A percentile compares a stretch with the other conserved stretches of the same genome.
These are phyloP conservation scores for Glonium stellatum DNA, from an alignment of 495 filamentous ascomycete species.

Conservation along the genomic window DNA sequence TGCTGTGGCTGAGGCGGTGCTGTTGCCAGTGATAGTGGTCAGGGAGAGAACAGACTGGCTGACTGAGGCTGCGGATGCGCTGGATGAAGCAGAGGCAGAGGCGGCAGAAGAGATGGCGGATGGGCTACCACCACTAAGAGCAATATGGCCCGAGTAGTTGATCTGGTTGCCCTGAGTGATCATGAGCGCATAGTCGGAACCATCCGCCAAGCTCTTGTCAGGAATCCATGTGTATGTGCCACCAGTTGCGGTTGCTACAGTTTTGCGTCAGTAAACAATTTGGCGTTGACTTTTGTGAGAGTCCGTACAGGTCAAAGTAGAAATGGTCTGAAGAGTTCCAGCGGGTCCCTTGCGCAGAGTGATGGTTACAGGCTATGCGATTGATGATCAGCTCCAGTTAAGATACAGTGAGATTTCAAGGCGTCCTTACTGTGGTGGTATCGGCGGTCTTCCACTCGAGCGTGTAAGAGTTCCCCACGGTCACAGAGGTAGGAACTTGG, in stretches of 20 bases:
- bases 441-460: slow-evolving; percentile 24
- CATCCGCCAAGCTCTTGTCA: slow-evolving; percentile 24
- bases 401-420: neutral
- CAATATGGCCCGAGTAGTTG: slow-evolving; percentile 37
- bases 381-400: slow-evolving; percentile 6
- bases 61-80: slow-evolving; percentile 4
- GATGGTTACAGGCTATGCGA: slow-evolving; percentile 29
- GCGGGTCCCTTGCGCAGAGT: slow-evolving; percentile 30
- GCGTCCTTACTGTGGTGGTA: slow-evolving; percentile 15
- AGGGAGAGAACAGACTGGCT: slow-evolving; percentile 3
- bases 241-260: slow-evolving; percentile 14
- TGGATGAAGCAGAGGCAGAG: slow-evolving; percentile 14
- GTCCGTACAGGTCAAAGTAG: slow-evolving; percentile 24
- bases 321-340: slow-evolving; percentile 26
- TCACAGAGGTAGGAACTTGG: slow-evolving; percentile 13
- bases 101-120: slow-evolving; percentile 4
- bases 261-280: neutral
- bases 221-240: slow-evolving; percentile 30
- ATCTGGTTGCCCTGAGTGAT: slow-evolving; percentile 30
- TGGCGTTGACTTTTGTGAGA: neutral
- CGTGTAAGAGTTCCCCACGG: slow-evolving; percentile 12
- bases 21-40: neutral
- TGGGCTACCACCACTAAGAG: slow-evolving; percentile 26
- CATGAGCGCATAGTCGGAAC: slow-evolving; percentile 32
- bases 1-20: slow-evolving; percentile 8